Percentiles rank a stretch among this genome's conserved stretches.
Evolutionary conservation across 352 stramenopile genomes (phyloP).

Genomic region (Thalassiosira exigua): DNA sequence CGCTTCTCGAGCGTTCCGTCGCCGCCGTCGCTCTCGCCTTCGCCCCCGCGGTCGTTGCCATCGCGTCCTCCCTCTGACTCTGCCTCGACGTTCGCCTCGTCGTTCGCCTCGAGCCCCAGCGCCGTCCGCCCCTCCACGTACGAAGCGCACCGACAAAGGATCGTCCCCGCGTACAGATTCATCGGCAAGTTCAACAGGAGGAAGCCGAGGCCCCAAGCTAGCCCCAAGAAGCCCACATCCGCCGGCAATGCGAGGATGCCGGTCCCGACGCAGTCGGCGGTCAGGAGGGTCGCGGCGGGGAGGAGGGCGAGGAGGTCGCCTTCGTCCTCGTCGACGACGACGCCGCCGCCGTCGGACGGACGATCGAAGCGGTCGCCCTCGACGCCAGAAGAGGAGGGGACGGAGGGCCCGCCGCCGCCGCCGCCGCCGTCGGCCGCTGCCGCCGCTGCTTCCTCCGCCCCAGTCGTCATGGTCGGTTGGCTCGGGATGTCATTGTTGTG

Average conservation of each 20-base stretch:
- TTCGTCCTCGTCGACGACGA: conserved; percentile 21
- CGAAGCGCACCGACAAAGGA: conserved; percentile 55
- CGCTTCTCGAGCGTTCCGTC: conserved; percentile 3
- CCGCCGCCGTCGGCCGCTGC: too few relatives aligned
- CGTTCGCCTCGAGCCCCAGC: neutral
- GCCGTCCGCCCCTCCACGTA: conserved; percentile 53
- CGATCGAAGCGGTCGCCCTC: too few relatives aligned
- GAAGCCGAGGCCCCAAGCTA: conserved; percentile 60
- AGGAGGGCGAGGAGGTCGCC: conserved; percentile 59
- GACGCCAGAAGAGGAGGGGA: too few relatives aligned
- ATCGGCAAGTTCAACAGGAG: conserved; percentile 71
- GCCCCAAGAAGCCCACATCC: conserved; percentile 61
- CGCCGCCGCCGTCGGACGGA: too few relatives aligned
- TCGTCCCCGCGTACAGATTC: conserved; percentile 73
- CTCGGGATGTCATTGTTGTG: too few relatives aligned
- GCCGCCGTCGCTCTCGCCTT: conserved; percentile 33
- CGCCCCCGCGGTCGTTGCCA: neutral
- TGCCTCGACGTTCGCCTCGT: neutral
- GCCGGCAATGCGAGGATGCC: conserved; percentile 71
- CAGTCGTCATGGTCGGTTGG: too few relatives aligned
- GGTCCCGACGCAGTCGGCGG: conserved; percentile 80
- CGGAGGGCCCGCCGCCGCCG: too few relatives aligned
- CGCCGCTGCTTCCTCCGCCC: too few relatives aligned
- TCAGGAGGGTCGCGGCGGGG: conserved; percentile 61
- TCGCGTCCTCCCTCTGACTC: neutral